Evolutionary conservation across 805 yeast genomes (phyloP), one percentile per base, ranked within the genome.

Genomic region (Saturnispora silvae): DNA sequence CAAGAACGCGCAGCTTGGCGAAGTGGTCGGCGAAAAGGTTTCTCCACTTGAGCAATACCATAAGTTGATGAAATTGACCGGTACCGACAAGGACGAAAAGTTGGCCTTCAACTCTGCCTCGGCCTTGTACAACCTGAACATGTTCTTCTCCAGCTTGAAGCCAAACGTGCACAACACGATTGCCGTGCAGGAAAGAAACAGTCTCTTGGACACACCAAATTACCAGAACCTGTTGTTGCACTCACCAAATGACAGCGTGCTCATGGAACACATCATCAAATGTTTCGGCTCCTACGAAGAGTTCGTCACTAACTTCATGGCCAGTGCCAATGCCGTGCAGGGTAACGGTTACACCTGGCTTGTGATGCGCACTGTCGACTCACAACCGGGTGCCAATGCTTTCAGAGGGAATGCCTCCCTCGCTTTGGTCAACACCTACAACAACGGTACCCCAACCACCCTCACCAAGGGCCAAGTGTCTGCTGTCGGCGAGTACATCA

Each of bases 331-430:
- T 34, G 70, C 80, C 4, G 72, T 85, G 43, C 75, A 79, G 43
- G 96, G 97, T 35, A 89, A 84, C 57, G 98, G 98, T 3, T 77
- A 70, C 59, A 81, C 87, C 9, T 92, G 96, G 92, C 63, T 92
- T 15, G 78, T 86, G 17, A 94, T 89, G 40, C 67, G 66, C 58
- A 48, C 46, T 15, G 43, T 44, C 24, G 51, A 52, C 6, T 40
- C 42, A 11, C 43, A 44, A 14, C 24, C 49, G 16, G 49, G 43
- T 40, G 15, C 40, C 16, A 35, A 31, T 11, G 28, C 29, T 16
- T 42, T 46, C 38, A 44, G 56, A 10, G 50, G 39, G 26, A 42
- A 39, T 40, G 72, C 71, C 40, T 61, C 67, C 23, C 65, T 92
- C 49, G 77, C 74, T 35, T 64, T 92, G 7, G 60, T 83, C 40